A percentile compares a stretch with the other conserved stretches of the same genome.
phyloP scores from a whole-genome alignment of 2,329 filamentous ascomycete species.

The Camptophora hylomeconis region DNA sequence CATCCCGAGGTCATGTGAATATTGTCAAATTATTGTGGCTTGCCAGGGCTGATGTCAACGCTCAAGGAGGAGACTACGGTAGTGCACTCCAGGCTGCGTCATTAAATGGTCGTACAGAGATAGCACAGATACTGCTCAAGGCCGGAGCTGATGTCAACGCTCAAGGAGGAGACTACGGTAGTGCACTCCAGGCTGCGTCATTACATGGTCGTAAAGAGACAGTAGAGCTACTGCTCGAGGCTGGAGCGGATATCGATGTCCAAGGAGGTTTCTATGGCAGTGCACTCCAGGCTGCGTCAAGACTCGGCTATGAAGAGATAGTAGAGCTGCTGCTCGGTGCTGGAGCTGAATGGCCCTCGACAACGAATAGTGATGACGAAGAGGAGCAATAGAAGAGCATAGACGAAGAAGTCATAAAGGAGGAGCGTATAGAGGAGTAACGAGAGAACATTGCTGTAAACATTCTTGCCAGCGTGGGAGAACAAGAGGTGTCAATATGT shows the following conservation, averaged over 20 bases:
- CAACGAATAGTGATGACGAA: too few species aligned
- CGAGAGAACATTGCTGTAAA: too few species aligned
- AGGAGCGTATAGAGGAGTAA: too few species aligned
- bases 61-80: slow-evolving; percentile 6
- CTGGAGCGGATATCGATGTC: slow-evolving; percentile 51
- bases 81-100: slow-evolving; percentile 19
- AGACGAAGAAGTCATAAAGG: too few species aligned
- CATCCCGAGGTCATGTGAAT: slow-evolving; percentile 10
- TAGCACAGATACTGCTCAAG: slow-evolving; percentile 8
- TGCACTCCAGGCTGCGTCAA: slow-evolving; percentile 9
- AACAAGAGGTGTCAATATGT: too few species aligned
- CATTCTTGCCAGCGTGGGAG: too few species aligned
- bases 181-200: slow-evolving; percentile 9
- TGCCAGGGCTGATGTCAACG: slow-evolving; percentile 15
- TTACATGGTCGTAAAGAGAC: too few species aligned
- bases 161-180: slow-evolving; percentile 11
- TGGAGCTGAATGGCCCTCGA: too few species aligned
- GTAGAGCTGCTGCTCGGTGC: too few species aligned
- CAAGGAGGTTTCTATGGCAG: slow-evolving; percentile 12
- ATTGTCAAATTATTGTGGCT: slow-evolving; percentile 16
- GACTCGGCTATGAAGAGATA: too few species aligned
- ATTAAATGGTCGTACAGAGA: slow-evolving; percentile 10
- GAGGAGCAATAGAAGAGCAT: too few species aligned
- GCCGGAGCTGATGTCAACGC: slow-evolving; percentile 3
- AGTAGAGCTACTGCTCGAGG: slow-evolving; percentile 48